phyloP scores from a whole-genome alignment of 2,329 filamentous ascomycete species.

The Penicillium verrucosum region DNA sequence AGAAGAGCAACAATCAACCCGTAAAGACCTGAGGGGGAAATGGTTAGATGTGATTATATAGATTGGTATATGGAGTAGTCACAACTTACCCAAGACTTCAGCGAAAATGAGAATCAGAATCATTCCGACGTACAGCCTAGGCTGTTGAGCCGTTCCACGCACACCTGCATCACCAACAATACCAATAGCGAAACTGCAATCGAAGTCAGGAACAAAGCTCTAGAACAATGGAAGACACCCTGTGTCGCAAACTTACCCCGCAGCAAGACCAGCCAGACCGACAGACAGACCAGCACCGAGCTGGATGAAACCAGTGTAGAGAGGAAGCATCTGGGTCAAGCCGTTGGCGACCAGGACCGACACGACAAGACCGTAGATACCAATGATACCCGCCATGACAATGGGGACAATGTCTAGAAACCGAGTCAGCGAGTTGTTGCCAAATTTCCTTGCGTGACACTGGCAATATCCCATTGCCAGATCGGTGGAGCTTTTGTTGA shows the following conservation, averaged over 20 bases:
- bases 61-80: background rate
- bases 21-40: conserved; percentile 73
- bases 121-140: conserved; percentile 85
- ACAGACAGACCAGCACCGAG: conserved; percentile 79
- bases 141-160: conserved; percentile 52
- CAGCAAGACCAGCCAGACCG: conserved; percentile 77
- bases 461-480: background rate
- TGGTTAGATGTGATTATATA: conserved; percentile 25
- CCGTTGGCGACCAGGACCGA: conserved; percentile 82
- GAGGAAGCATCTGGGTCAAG: conserved; percentile 66
- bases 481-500: conserved; percentile 7
- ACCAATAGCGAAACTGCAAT: conserved; percentile 69
- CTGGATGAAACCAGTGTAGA: conserved; percentile 82
- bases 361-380: conserved; percentile 92
- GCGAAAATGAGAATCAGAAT: conserved; percentile 99
- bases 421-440: conserved; percentile 14
- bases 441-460: background rate
- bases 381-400: conserved; percentile 99
- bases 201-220: conserved; percentile 12
- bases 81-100: conserved; percentile 83
- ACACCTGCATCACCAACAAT: conserved; percentile 65
- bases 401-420: conserved; percentile 90
- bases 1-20: conserved; percentile 97
- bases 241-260: conserved; percentile 49
- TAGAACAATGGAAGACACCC: background rate